Evolutionary conservation across 352 stramenopile species (phyloP).

Genomic region (Phytopythium oedochilum): DNA sequence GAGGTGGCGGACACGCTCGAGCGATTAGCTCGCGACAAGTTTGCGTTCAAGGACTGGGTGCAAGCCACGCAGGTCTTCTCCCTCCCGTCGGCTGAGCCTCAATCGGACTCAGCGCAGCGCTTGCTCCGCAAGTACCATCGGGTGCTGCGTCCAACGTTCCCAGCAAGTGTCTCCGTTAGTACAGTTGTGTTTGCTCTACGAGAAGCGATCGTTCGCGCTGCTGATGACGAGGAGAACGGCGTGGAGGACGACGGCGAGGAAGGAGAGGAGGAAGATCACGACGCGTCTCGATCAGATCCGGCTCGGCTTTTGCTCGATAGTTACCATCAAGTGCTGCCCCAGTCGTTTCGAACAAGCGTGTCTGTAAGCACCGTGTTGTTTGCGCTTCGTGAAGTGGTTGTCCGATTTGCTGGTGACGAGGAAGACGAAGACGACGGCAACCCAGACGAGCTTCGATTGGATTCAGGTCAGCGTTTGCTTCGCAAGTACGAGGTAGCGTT

Average conservation of each 20-base stretch:
- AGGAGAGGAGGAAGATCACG: conserved; percentile 1
- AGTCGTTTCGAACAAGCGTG: neutral
- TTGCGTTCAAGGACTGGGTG: conserved; percentile 64
- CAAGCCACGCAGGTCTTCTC: conserved; percentile 30
- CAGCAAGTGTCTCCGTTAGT: conserved; percentile 43
- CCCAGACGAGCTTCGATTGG: neutral
- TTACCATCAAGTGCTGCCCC: neutral
- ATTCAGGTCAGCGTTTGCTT: neutral
- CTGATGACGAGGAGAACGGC: neutral
- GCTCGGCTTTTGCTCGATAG: neutral
- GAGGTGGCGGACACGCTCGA: conserved; percentile 32
- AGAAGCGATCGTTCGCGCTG: conserved; percentile 17
- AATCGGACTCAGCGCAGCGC: neutral
- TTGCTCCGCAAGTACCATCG: conserved; percentile 23
- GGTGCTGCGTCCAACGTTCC: conserved; percentile 28
- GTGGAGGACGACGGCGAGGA: conserved; percentile 9
- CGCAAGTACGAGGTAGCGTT: neutral
- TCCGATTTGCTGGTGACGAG: neutral
- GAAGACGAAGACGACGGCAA: neutral
- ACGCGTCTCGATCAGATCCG: neutral
- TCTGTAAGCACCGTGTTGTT: neutral
- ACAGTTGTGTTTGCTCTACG: conserved; percentile 48
- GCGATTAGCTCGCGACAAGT: conserved; percentile 35
- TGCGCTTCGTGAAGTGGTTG: neutral
- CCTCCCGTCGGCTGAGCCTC: conserved; percentile 14